Evolutionary conservation across 2,329 filamentous ascomycete genomes (phyloP).

Genomic region (Chaetomium strumarium): DNA sequence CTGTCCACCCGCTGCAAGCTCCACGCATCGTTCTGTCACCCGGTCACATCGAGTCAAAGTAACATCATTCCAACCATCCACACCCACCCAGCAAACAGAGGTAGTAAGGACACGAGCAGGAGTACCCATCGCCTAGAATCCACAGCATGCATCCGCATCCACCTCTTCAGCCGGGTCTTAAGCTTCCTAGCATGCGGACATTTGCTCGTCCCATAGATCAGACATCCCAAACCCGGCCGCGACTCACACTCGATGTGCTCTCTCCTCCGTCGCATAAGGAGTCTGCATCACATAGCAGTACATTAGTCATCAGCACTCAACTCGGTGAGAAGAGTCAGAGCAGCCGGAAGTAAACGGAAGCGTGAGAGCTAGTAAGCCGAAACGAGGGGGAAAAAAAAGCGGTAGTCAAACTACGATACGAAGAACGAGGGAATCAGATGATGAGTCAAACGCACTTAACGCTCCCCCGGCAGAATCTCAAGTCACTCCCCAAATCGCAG

Average conservation of each 20-base stretch:
- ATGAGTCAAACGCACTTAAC: slow-evolving; percentile 40
- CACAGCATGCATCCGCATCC: slow-evolving; percentile 34
- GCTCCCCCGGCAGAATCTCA: slow-evolving; percentile 55
- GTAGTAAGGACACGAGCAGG: slow-evolving; percentile 19
- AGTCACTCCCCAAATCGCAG: slow-evolving; percentile 54
- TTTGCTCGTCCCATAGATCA: slow-evolving; percentile 45
- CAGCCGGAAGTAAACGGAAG: neutral
- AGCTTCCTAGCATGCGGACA: slow-evolving; percentile 41
- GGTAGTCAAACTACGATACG: neutral
- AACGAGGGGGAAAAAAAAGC: neutral
- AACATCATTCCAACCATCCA: slow-evolving; percentile 9
- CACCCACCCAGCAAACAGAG: slow-evolving; percentile 11
- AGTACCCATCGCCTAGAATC: slow-evolving; percentile 38
- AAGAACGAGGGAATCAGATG: too few species aligned
- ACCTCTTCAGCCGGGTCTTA: slow-evolving; percentile 42
- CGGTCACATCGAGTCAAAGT: neutral
- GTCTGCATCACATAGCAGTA: slow-evolving; percentile 30
- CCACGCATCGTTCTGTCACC: neutral
- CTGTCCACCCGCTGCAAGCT: too few species aligned
- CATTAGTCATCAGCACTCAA: neutral
- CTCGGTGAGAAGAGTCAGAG: neutral
- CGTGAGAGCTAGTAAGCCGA: neutral
- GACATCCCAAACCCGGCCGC: slow-evolving; percentile 49
- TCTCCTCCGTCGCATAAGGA: slow-evolving; percentile 53
- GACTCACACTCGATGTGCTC: slow-evolving; percentile 58